Evolutionary conservation across 345 rosid genomes (phyloP).

Genomic region (Euphorbia lathyris): DNA sequence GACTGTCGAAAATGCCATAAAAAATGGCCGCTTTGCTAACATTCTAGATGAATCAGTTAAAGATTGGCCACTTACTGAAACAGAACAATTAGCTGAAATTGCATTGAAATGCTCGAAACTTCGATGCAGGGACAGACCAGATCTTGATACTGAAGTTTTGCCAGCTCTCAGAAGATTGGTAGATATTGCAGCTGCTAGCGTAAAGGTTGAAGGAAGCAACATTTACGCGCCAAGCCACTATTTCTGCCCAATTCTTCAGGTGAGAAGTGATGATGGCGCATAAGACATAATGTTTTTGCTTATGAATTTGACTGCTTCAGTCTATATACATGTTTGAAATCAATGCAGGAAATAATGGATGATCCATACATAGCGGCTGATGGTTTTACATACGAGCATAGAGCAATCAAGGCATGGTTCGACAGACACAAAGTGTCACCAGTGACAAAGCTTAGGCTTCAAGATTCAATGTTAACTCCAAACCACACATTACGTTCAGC

Average conservation of each 20-base stretch:
- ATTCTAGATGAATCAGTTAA: constrained; percentile 56
- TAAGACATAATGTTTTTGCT: no score
- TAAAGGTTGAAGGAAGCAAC: constrained; percentile 43
- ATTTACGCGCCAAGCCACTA: constrained; percentile 55
- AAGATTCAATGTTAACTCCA: constrained; percentile 45
- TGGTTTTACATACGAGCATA: constrained; percentile 79
- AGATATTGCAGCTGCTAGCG: constrained; percentile 51
- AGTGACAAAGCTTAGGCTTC: constrained; percentile 59
- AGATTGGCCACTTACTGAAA: constrained; percentile 75
- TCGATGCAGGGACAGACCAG: constrained; percentile 89
- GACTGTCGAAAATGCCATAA: constrained; percentile 58
- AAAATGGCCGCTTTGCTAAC: constrained; percentile 46
- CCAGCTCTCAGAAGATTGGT: constrained; percentile 65
- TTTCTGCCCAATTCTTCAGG: constrained; percentile 88
- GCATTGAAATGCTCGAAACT: constrained; percentile 70
- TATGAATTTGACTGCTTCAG: not conserved
- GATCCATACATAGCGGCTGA: constrained; percentile 87
- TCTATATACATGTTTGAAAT: constrained; percentile 1
- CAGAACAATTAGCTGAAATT: constrained; percentile 59
- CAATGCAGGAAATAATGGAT: constrained; percentile 73
- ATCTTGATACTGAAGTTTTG: constrained; percentile 68
- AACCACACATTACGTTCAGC: constrained; percentile 66
- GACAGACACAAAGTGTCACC: constrained; percentile 65
- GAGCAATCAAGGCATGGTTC: constrained; percentile 74
- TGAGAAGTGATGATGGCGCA: constrained; percentile 21